Evolutionary conservation across 192 early-diverging fungal genomes (phyloP), one percentile per base, ranked within the genome.

Genomic region (Linnemannia zychae): DNA sequence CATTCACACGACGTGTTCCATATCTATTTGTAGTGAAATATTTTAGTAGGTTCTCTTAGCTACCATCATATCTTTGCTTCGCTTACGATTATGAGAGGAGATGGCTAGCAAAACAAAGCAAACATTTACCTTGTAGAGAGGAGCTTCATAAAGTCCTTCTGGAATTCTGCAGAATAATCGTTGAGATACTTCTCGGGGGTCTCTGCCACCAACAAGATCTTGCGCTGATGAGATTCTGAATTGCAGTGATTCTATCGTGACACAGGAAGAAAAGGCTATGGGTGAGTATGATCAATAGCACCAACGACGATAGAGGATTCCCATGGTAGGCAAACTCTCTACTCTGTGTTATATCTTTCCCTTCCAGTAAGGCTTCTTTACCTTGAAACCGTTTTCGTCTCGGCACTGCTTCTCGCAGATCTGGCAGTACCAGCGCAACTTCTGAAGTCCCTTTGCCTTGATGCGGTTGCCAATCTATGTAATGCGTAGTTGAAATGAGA

Each of bases 321-420:
- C n/a, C n/a, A n/a, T n/a, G n/a, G n/a, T n/a, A n/a, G n/a, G n/a
- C n/a, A n/a, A n/a, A n/a, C n/a, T n/a, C n/a, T n/a, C n/a, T n/a
- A n/a, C n/a, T n/a, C n/a, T n/a, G n/a, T n/a, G n/a, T n/a, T n/a
- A n/a, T n/a, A n/a, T n/a, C n/a, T n/a, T n/a, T n/a, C n/a, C n/a
- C n/a, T n/a, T n/a, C n/a, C n/a, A n/a, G n/a, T n/a, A n/a, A n/a
- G n/a, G n/a, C n/a, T n/a, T n/a, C n/a, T 65, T 53, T 78, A 79
- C 89, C 88, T 97, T 98, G 91, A 98, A 99, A 3, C 97, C 97
- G 90, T 99, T 99, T 82, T 96, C 96, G 89, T 99, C 97, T 74
- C 96, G 91, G 78, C 96, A 97, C 84, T 91, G 90, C 88, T 94
- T 96, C 82, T 97, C 92, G 79, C 97, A 98, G 91, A 96, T 96